These are phyloP conservation scores for Globisporangium paroecandrum DNA, from an alignment of 352 stramenopile species.

Conservation along the genomic window DNA sequence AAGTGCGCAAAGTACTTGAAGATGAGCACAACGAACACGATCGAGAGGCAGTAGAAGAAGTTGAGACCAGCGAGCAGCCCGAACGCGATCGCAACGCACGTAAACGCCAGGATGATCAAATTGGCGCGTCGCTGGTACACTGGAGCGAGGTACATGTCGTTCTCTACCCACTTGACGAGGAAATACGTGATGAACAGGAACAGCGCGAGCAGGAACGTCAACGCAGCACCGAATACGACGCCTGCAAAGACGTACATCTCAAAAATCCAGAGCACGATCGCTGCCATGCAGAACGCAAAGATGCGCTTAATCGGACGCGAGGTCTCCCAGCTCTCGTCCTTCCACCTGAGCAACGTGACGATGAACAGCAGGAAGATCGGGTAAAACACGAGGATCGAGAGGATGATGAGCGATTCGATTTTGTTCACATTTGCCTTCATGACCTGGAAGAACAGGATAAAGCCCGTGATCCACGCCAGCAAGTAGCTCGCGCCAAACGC, in stretches of 20 bases:
- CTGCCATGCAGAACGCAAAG: constrained; percentile 27
- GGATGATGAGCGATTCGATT: constrained; percentile 69
- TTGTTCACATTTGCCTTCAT: constrained; percentile 58
- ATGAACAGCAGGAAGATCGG: constrained; percentile 72
- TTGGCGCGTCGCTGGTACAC: constrained; percentile 53
- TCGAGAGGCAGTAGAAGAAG: constrained; percentile 84
- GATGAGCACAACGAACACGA: constrained; percentile 79
- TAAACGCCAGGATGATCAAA: constrained; percentile 35
- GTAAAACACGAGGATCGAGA: constrained; percentile 78
- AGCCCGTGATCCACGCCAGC: constrained; percentile 64
- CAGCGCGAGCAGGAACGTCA: constrained; percentile 57
- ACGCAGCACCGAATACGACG: constrained; percentile 44
- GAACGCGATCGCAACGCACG: constrained; percentile 33
- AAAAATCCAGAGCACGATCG: constrained; percentile 64
- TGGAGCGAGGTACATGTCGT: constrained; percentile 76
- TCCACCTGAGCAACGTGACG: constrained; percentile 75
- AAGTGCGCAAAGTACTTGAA: constrained; percentile 72
- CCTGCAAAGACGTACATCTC: constrained; percentile 75
- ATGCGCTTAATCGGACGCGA: constrained; percentile 43
- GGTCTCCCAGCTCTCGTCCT: constrained; percentile 65
- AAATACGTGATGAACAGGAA: constrained; percentile 79
- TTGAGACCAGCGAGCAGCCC: constrained; percentile 48
- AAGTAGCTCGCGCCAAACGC: constrained; percentile 47
- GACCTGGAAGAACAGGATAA: constrained; percentile 68
- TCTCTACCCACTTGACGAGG: constrained; percentile 80